Percentiles rank a stretch among this genome's conserved stretches.
Conservation (phyloP, 1,139 yeast genomes). For the Candida sanyaensis region DNA sequence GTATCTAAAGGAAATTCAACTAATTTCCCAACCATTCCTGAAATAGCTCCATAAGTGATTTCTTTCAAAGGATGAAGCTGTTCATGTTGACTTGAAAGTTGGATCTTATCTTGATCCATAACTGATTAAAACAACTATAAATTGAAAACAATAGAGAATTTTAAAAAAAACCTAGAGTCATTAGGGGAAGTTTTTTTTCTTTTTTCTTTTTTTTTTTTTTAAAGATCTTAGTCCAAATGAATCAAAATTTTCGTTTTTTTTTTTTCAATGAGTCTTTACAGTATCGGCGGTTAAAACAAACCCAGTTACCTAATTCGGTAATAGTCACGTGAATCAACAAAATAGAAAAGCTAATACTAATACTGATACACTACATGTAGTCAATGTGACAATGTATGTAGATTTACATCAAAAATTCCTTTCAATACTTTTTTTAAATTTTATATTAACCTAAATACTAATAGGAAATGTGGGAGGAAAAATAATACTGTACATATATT, state of each 20-base stretch:
- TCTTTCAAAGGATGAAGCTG: conserved; percentile 34
- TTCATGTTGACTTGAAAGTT: conserved; percentile 4
- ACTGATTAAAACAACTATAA: not conserved
- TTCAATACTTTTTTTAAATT: not conserved
- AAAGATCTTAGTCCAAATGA: too few species aligned
- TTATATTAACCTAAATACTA: not conserved
- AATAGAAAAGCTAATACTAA: not conserved
- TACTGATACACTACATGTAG: too few species aligned
- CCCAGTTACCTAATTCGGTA: not conserved
- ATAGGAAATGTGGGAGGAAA: not conserved
- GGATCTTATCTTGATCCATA: not conserved
- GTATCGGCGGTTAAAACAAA: not conserved
- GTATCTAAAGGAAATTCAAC: conserved; percentile 95
- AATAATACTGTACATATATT: conserved; percentile 1
- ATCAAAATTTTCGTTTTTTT: not conserved
- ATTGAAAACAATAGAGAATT: not conserved
- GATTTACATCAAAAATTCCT: not conserved
- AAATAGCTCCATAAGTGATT: conserved; percentile 47
- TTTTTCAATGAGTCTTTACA: not conserved
- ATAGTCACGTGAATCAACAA: not conserved
- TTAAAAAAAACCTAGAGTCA: not conserved
- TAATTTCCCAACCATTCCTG: conserved; percentile 84
- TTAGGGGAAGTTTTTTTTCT: too few species aligned
- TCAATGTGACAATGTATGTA: too few species aligned
- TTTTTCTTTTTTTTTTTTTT: not conserved